These are phyloP conservation scores for Amphicarpaea edgeworthii DNA, from an alignment of 306 rosid species.

Conservation along the genomic window DNA sequence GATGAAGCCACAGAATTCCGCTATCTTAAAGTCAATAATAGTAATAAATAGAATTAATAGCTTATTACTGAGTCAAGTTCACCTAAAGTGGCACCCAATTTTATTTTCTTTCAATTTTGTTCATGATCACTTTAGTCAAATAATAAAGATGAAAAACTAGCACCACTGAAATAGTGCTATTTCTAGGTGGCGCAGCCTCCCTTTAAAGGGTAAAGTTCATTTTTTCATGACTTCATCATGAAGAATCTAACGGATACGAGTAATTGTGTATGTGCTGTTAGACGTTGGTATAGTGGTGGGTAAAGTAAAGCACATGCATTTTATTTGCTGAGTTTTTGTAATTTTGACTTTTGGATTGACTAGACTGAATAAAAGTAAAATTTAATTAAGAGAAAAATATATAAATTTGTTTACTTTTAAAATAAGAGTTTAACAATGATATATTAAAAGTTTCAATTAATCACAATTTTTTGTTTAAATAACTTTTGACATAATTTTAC, in stretches of 20 bases:
- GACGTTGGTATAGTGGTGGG: background rate
- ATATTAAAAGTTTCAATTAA: too few species aligned
- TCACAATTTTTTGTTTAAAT: too few species aligned
- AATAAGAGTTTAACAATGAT: too few species aligned
- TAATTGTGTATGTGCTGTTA: too few species aligned
- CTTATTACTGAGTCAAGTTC: background rate
- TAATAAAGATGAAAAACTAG: constrained; percentile 21
- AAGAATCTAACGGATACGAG: constrained; percentile 4
- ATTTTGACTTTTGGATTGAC: background rate
- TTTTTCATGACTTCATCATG: constrained; percentile 6
- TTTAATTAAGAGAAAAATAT: constrained; percentile 29
- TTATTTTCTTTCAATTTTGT: background rate
- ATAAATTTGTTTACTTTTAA: too few species aligned
- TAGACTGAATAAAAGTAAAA: constrained; percentile 1
- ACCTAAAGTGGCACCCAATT: background rate
- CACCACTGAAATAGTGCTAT: background rate
- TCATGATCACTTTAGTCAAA: constrained; percentile 6
- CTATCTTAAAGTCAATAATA: background rate
- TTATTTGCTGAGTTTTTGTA: constrained; percentile 8
- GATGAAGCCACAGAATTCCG: background rate
- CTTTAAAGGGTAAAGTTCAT: background rate
- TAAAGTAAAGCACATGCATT: background rate
- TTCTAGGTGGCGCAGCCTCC: constrained; percentile 9
- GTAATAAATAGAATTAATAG: background rate
- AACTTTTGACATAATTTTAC: too few species aligned